Percentiles rank a stretch among this genome's conserved stretches.
phyloP scores from a whole-genome alignment of 305 asterid genomes.

The Fraxinus paxiana region DNA sequence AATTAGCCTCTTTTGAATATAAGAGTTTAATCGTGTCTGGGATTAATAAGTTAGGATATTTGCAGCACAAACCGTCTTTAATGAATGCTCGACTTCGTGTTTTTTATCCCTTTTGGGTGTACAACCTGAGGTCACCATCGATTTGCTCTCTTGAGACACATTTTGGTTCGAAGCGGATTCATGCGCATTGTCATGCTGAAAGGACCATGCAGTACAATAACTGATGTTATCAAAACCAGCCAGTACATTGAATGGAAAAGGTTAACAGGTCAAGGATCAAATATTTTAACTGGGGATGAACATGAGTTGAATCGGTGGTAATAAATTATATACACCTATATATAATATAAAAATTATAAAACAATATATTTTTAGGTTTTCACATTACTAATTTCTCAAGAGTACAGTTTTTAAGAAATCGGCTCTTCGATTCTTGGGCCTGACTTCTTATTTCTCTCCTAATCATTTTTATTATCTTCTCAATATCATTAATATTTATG shows the following conservation, averaged over 20 bases:
- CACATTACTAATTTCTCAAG: not conserved
- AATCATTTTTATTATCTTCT: not conserved
- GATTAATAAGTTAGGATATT: not conserved
- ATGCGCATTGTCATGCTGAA: not conserved
- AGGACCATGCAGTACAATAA: not conserved
- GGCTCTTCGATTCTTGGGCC: not conserved
- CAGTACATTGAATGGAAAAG: not conserved
- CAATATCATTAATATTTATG: not conserved
- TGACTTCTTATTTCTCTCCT: not conserved
- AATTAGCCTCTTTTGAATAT: constrained; percentile 3
- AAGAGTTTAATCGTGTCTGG: constrained; percentile 1
- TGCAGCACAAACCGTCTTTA: constrained; percentile 2
- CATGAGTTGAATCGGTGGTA: not conserved
- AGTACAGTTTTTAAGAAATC: not conserved
- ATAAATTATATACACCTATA: not conserved
- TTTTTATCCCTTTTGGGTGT: not conserved
- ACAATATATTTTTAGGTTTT: not conserved
- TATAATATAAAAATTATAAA: not conserved
- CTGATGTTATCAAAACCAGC: not conserved
- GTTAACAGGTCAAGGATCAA: not conserved
- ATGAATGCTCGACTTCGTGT: not conserved
- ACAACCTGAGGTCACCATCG: constrained; percentile 2
- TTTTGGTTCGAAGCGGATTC: not conserved
- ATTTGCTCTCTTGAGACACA: not conserved
- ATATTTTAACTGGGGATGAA: not conserved